These are phyloP conservation scores for Botrytis paeoniae DNA, from an alignment of 2,329 filamentous ascomycete species.

Conservation along the genomic window DNA sequence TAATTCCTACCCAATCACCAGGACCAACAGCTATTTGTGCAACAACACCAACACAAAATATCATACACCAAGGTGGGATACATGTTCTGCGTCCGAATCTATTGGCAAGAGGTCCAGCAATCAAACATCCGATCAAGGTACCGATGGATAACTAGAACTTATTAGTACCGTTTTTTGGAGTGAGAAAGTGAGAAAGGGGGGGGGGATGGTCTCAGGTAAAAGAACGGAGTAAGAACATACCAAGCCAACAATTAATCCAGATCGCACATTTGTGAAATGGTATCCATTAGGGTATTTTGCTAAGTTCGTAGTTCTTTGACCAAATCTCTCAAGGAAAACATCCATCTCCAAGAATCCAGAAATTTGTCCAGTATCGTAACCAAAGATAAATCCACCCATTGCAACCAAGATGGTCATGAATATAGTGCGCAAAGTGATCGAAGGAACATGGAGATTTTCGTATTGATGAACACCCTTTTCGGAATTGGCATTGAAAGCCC, in stretches of 20 bases:
- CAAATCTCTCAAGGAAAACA: slow-evolving; percentile 56
- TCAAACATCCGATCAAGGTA: slow-evolving; percentile 75
- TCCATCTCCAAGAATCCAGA: slow-evolving; percentile 60
- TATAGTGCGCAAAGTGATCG: slow-evolving; percentile 22
- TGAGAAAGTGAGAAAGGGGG: not conserved
- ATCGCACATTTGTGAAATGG: slow-evolving; percentile 56
- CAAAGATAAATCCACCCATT: slow-evolving; percentile 40
- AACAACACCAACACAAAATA: slow-evolving; percentile 63
- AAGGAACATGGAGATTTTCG: slow-evolving; percentile 8
- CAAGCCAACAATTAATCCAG: slow-evolving; percentile 62
- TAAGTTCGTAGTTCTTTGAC: slow-evolving; percentile 35
- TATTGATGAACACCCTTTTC: not conserved
- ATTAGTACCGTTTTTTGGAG: not conserved
- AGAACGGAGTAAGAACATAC: not conserved
- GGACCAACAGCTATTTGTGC: slow-evolving; percentile 59
- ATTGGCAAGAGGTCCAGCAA: slow-evolving; percentile 70
- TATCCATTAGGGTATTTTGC: slow-evolving; percentile 32
- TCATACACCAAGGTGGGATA: slow-evolving; percentile 50
- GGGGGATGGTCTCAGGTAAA: no score
- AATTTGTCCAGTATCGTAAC: slow-evolving; percentile 42
- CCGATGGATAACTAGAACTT: slow-evolving; percentile 61
- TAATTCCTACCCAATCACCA: slow-evolving; percentile 59
- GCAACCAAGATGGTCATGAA: slow-evolving; percentile 26
- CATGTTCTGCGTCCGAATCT: slow-evolving; percentile 58
- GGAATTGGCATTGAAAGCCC: not conserved